Conservation (phyloP, 768 basidiomycete genomes). For the Tulasnella sp. region DNA sequence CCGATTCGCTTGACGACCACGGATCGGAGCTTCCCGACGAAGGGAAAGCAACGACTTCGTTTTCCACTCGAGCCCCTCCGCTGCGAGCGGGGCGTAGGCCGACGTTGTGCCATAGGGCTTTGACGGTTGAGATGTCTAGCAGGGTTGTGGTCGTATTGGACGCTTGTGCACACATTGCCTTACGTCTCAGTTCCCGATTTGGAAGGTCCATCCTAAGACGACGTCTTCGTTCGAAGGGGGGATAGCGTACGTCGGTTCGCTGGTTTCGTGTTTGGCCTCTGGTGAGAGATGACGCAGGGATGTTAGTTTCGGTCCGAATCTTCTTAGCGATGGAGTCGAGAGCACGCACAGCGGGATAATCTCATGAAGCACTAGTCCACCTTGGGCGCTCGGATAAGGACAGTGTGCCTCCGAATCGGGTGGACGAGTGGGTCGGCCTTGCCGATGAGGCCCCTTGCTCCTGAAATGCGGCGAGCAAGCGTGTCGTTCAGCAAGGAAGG, state of each 20-base stretch:
- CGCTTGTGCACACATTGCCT: not conserved
- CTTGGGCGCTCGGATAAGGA: constrained; percentile 72
- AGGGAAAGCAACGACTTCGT: constrained; percentile 49
- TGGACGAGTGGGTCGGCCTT: constrained; percentile 60
- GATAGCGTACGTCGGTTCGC: constrained; percentile 59
- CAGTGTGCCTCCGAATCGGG: constrained; percentile 83
- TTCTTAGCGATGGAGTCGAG: too few species aligned
- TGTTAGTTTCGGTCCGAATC: not conserved
- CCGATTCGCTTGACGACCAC: not conserved
- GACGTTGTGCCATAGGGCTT: constrained; percentile 59
- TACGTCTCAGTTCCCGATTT: constrained; percentile 57
- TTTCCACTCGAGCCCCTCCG: constrained; percentile 59
- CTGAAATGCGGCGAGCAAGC: constrained; percentile 42
- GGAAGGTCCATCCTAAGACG: constrained; percentile 51
- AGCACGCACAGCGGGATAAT: constrained; percentile 6
- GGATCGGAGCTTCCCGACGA: not conserved
- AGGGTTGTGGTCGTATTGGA: constrained; percentile 43
- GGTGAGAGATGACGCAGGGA: not conserved
- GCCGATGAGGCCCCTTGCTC: constrained; percentile 74
- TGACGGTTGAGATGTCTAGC: constrained; percentile 37
- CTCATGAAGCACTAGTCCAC: constrained; percentile 39
- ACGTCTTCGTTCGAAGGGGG: constrained; percentile 56
- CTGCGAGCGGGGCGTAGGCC: constrained; percentile 60
- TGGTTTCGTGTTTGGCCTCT: constrained; percentile 31
- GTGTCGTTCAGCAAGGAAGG: not conserved